These are phyloP conservation scores for Aspergillus puulaauensis DNA, from an alignment of 2,329 filamentous ascomycete genomes.

Conservation along the genomic window DNA sequence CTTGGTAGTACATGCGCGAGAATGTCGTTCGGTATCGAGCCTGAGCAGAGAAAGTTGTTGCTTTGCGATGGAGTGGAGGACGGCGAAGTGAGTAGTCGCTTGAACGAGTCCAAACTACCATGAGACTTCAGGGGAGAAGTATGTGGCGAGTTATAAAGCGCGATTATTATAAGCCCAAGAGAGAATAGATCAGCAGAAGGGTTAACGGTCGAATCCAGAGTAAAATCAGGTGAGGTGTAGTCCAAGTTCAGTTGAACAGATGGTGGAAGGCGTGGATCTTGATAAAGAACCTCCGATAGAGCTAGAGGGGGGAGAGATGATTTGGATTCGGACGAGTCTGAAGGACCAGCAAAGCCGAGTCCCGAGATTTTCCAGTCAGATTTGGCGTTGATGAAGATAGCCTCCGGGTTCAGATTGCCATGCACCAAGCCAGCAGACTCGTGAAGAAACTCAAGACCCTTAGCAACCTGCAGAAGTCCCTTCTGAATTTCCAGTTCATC, in stretches of 20 bases:
- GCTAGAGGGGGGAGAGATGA: slow-evolving; percentile 78
- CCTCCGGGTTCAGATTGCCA: slow-evolving; percentile 90
- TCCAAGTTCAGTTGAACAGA: slow-evolving; percentile 88
- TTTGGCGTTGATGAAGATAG: slow-evolving; percentile 92
- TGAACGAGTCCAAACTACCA: slow-evolving; percentile 79
- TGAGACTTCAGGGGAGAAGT: slow-evolving; percentile 80
- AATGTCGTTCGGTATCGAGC: slow-evolving; percentile 77
- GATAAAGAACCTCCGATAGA: slow-evolving; percentile 78
- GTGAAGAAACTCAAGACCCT: slow-evolving; percentile 91
- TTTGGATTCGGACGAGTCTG: slow-evolving; percentile 70
- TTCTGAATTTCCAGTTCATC: slow-evolving; percentile 98
- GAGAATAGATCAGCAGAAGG: slow-evolving; percentile 90
- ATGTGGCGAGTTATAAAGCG: slow-evolving; percentile 94
- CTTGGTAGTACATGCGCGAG: slow-evolving; percentile 73
- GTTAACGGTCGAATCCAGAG: slow-evolving; percentile 85
- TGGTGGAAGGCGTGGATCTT: slow-evolving; percentile 78
- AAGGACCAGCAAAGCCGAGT: slow-evolving; percentile 82
- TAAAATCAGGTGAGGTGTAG: slow-evolving; percentile 92
- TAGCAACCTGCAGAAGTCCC: slow-evolving; percentile 86
- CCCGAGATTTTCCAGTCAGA: slow-evolving; percentile 99
- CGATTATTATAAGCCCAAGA: slow-evolving; percentile 80
- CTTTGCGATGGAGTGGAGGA: slow-evolving; percentile 73
- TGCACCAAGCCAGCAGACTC: slow-evolving; percentile 93
- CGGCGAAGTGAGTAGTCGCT: slow-evolving; percentile 75
- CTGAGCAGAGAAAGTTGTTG: slow-evolving; percentile 83